Evolutionary conservation across 2,329 filamentous ascomycete species (phyloP).

Genomic region (Rutstroemia sp.): DNA sequence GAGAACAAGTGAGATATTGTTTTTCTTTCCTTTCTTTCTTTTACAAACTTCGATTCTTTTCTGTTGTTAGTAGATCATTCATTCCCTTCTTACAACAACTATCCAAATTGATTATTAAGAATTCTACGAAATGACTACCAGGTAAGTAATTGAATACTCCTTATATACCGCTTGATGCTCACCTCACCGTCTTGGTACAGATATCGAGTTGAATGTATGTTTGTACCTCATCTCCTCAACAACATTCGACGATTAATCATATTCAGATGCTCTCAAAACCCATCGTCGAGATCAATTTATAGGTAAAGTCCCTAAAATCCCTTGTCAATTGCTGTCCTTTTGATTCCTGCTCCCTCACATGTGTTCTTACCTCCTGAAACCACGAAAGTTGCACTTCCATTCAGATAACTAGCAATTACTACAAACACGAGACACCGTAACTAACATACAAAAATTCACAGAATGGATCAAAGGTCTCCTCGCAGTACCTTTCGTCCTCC

Average conservation of each 20-base stretch:
- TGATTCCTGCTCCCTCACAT: neutral
- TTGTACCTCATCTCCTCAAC: slow-evolving; percentile 1
- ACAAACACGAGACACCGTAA: too few relatives aligned
- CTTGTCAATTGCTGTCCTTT: too few relatives aligned
- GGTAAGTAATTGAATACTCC: neutral
- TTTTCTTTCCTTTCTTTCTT: too few relatives aligned
- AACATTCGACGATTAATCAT: neutral
- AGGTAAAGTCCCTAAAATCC: slow-evolving; percentile 37
- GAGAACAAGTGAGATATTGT: too few relatives aligned
- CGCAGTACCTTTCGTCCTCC: slow-evolving; percentile 91
- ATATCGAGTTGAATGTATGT: slow-evolving; percentile 68
- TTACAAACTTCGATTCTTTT: too few relatives aligned
- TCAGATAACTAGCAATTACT: neutral
- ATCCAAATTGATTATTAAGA: too few relatives aligned
- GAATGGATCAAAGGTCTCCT: slow-evolving; percentile 97
- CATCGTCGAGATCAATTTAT: slow-evolving; percentile 88
- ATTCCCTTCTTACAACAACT: too few relatives aligned
- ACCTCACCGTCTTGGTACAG: slow-evolving; percentile 41
- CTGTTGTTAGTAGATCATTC: too few relatives aligned
- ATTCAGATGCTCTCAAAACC: slow-evolving; percentile 63
- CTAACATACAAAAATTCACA: slow-evolving; percentile 25
- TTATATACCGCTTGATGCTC: neutral
- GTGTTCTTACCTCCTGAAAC: neutral
- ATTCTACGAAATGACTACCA: neutral
- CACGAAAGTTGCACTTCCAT: neutral